Base-by-base conservation (phyloP, 2,329 filamentous ascomycete species). In the Rhinocladiella mackenziei region DNA sequence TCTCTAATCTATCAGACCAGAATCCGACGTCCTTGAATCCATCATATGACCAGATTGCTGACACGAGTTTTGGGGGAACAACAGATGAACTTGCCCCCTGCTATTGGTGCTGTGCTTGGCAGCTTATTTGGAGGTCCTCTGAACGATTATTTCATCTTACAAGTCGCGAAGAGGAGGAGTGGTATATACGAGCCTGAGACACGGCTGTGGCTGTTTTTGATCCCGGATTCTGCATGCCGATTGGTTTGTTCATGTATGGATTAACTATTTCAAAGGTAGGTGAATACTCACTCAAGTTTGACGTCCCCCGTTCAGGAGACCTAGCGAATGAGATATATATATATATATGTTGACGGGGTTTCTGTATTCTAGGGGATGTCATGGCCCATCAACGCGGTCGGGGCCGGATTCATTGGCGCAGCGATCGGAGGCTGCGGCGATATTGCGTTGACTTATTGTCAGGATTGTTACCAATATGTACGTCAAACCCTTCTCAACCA, bases 161-260 rank as follows among this genome's bases (percentile, higher is more conserved):
- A 57, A 25, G 62, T 72, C 37, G 67, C 72, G 2, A 65, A 64
- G 17, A 59, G 63, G 11, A 72, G 73, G 50, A 61, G 62, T 22
- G 71, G 71, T 28, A 66, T 70, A 48, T 71, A 71, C 38, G 71
- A 74, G 55, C 68, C 71, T 1, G 72, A 74, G 55, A 74, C 73
- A 64, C 63, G 71, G 2, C 59, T 74, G 4, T 68, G 64, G 63
- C 45, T 67, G 20, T 58, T 62, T 41, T 52, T 67, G 35, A 55
- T 58, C 55, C 65, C 31, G 47, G 63, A 33, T 37, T 58, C 40
- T 41, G 64, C 53, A 33, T 66, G 49, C 59, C 62, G 39, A 48
- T 51, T 40, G 58, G 64, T 31, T 38, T 69, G 39, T 60, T 72
- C 46, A 55, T 68, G 60, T 72, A 67, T 48, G 69, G 66, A 0